These are phyloP conservation scores for Blastomyces parvus DNA, from an alignment of 2,329 filamentous ascomycete genomes.

Conservation along the genomic window DNA sequence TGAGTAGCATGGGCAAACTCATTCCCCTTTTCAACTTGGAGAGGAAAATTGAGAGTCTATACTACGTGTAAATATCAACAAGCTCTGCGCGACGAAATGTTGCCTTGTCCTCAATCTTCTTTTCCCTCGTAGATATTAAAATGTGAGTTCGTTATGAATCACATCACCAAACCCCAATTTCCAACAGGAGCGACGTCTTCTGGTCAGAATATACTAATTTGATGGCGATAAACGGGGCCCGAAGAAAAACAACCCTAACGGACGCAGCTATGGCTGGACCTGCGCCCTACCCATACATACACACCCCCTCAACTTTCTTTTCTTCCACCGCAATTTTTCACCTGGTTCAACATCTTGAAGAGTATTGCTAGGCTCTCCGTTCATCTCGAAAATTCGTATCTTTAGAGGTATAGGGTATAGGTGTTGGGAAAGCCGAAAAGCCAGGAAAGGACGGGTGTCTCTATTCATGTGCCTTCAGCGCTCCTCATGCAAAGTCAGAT, in stretches of 20 bases:
- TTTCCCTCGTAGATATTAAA: neutral
- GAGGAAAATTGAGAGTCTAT: neutral
- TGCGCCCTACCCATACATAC: neutral
- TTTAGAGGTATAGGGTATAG: no score
- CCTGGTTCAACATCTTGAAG: neutral
- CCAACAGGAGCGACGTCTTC: neutral
- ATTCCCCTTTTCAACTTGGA: neutral
- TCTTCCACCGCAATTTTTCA: neutral
- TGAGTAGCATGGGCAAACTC: neutral
- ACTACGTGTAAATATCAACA: neutral
- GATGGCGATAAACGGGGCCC: neutral
- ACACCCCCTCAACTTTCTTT: neutral
- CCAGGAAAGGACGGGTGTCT: no score
- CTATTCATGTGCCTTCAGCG: neutral
- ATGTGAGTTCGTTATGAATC: neutral
- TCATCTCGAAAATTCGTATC: no score
- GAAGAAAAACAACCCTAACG: neutral
- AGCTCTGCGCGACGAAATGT: neutral
- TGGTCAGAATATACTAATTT: neutral
- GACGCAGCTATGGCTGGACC: neutral
- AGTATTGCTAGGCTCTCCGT: neutral
- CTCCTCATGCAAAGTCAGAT: neutral
- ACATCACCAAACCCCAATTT: neutral
- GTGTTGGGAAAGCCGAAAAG: no score
- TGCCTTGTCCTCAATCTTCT: neutral